phyloP scores from a whole-genome alignment of 139 green algal species.

The Microglena sp. region DNA sequence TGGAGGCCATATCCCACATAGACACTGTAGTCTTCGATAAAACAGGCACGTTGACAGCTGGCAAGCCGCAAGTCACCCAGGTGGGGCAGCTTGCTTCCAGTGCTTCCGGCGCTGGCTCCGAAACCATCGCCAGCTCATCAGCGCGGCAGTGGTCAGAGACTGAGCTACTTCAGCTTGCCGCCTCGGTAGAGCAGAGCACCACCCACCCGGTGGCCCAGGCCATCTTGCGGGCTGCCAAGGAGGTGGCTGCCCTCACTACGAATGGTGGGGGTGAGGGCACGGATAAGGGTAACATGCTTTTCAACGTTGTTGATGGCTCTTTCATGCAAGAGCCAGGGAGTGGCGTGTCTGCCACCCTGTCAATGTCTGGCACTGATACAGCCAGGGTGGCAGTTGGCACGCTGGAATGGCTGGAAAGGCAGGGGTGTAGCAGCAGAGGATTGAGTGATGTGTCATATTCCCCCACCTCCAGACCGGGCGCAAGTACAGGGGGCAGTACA shows the following conservation, averaged over 20 bases:
- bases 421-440: no score
- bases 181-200: conserved; percentile 57
- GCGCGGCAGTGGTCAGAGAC: not conserved
- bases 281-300: no score
- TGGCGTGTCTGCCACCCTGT: conserved; percentile 56
- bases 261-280: not conserved
- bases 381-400: conserved; percentile 60
- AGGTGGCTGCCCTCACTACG: not conserved
- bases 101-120: not conserved
- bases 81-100: conserved; percentile 13
- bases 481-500: no score
- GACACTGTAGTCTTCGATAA: conserved; percentile 92
- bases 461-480: no score
- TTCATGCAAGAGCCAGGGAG: conserved; percentile 71
- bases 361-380: no score
- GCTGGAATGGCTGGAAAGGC: conserved; percentile 57
- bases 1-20: conserved; percentile 60
- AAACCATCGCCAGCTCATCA: conserved; percentile 7
- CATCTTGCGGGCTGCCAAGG: conserved; percentile 12
- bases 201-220: conserved; percentile 64
- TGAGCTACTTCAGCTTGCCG: conserved; percentile 57
- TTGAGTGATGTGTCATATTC: no score
- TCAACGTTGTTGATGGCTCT: no score
- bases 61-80: conserved; percentile 53
- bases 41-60: conserved; percentile 84